Evolutionary conservation across 352 stramenopile species (phyloP), one percentile per base, ranked within the genome.

Genomic region (Globisporangium rhizosaccharum): DNA sequence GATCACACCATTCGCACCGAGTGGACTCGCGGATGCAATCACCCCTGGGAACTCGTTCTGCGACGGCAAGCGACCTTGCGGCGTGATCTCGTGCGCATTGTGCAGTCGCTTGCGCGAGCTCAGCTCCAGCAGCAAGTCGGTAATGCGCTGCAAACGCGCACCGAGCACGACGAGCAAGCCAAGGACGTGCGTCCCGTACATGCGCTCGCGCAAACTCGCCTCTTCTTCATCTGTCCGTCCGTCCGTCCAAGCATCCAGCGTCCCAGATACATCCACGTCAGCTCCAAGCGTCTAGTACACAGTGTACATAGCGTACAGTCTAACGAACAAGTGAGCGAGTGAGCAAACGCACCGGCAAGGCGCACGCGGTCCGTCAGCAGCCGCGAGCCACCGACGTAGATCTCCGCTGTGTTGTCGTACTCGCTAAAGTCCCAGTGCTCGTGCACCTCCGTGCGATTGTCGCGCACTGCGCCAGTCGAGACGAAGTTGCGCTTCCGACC

Each of bases 401-500:
- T 74, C 51, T 90, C 75, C 4, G 67, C 75, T 23, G 57, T 69
- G 41, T 66, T 91, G 56, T 91, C 83, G 61, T 92, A 92, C 55
- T 87, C 78, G 36, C 69, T 66, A 59, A 92, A 90, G 37, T 88
- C 77, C 83, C 83, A 92, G 56, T 92, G 76, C 61, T 92, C 83
- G 23, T 88, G 64, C 15, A 71, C 85, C 63, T 92, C 83, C 3
- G 57, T 78, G 51, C 83, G 80, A 23, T 82, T 79, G 55, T 85
- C 71, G 39, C 71, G 71, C 44, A 87, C 67, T 6, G 75, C 80
- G 33, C 74, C 75, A 2, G 77, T 85, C 30, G 83, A 68, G 59
- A 88, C 62, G 47, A 85, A 92, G 56, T 85, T 92, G 61, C 83
- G 83, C 66, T 90, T 90, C 17, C 85, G 73, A n/a, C 85, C 85